A percentile compares a stretch with the other conserved stretches of the same genome.
phyloP scores from a whole-genome alignment of 345 rosid genomes.

The Citrus cavaleriei region DNA sequence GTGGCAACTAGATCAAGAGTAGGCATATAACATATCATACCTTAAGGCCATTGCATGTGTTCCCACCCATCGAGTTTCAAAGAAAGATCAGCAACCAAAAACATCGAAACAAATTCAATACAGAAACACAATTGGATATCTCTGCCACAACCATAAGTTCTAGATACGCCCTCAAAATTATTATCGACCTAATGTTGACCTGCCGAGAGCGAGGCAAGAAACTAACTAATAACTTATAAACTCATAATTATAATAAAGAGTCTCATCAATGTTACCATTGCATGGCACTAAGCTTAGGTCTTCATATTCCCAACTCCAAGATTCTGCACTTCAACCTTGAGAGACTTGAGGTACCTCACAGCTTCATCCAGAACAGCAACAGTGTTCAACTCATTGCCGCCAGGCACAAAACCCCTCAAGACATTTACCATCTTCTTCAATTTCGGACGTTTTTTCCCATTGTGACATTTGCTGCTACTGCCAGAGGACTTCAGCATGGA shows the following conservation, averaged over 20 bases:
- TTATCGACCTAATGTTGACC: slow-evolving; percentile 8
- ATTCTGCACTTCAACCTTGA: slow-evolving; percentile 73
- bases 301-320: slow-evolving; percentile 51
- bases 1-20: slow-evolving; percentile 11
- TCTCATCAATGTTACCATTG: neutral
- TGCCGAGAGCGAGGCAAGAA: slow-evolving; percentile 1
- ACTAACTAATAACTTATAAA: neutral
- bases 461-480: slow-evolving; percentile 32
- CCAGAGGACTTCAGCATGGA: slow-evolving; percentile 34
- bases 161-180: neutral
- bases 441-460: slow-evolving; percentile 53
- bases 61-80: neutral
- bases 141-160: neutral
- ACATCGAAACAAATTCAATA: neutral
- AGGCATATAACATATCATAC: slow-evolving; percentile 3
- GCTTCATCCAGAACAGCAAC: slow-evolving; percentile 76
- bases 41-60: neutral
- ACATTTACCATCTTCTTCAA: slow-evolving; percentile 79
- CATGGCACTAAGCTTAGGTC: slow-evolving; percentile 29
- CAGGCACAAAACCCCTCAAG: slow-evolving; percentile 71
- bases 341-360: slow-evolving; percentile 76
- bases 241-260: neutral
- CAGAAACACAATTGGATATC: neutral
- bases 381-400: slow-evolving; percentile 69
- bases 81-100: neutral